phyloP scores from a whole-genome alignment of 2,329 filamentous ascomycete species.

The Atkinsonella texensis region DNA sequence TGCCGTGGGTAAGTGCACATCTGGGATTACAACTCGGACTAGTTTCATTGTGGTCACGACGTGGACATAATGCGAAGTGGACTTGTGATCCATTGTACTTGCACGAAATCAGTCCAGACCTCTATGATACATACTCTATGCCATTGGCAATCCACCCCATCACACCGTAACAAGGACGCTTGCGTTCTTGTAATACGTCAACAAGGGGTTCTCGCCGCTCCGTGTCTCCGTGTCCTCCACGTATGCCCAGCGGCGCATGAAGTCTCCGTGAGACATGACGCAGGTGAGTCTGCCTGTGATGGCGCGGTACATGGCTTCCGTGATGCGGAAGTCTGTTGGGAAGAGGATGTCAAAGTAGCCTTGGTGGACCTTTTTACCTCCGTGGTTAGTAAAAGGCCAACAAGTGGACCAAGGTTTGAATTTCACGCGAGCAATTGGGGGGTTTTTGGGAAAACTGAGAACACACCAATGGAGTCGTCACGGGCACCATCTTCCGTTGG shows the following conservation, averaged over 20 bases:
- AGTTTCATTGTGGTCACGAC: too few species aligned
- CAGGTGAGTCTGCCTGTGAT: constrained; percentile 86
- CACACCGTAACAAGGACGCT: constrained; percentile 82
- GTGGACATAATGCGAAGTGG: too few species aligned
- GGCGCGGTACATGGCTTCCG: constrained; percentile 84
- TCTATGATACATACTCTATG: neutral
- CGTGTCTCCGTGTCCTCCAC: constrained; percentile 79
- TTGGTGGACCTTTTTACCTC: constrained; percentile 63
- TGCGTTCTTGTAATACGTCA: constrained; percentile 92
- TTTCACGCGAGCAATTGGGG: neutral
- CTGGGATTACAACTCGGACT: too few species aligned
- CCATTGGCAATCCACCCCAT: too few species aligned
- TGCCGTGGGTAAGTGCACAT: too few species aligned
- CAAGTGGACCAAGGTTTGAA: neutral
- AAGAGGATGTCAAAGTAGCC: constrained; percentile 99
- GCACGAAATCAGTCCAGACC: too few species aligned
- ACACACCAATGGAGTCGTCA: constrained; percentile 72
- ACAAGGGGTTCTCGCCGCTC: constrained; percentile 84
- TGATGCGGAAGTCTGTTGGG: constrained; percentile 84
- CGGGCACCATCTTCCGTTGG: constrained; percentile 73
- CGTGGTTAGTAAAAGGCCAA: neutral
- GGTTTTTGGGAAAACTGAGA: constrained; percentile 22
- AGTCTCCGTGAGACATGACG: constrained; percentile 78
- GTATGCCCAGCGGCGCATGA: constrained; percentile 80
- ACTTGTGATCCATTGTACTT: too few species aligned